Evolutionary conservation across 2,329 filamentous ascomycete genomes (phyloP).

Genomic region (Aspergillus caelatus): DNA sequence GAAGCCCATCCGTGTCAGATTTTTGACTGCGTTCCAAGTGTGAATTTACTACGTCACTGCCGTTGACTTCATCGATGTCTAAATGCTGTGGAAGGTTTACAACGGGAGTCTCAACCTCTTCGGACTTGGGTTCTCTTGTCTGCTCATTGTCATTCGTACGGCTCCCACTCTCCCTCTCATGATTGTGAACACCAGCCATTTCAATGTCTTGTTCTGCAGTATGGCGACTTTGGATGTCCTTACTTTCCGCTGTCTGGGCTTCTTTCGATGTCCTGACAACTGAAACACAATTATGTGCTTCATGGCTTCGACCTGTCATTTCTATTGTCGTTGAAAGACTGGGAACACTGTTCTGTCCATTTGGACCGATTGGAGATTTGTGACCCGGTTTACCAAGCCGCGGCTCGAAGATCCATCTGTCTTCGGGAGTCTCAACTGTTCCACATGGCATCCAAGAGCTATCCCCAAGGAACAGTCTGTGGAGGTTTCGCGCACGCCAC

Average conservation of each 20-base stretch:
- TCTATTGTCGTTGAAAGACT: slow-evolving; percentile 14
- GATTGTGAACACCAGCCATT: slow-evolving; percentile 33
- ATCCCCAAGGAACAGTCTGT: slow-evolving; percentile 63
- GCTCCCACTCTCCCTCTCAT: slow-evolving; percentile 13
- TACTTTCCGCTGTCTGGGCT: slow-evolving; percentile 15
- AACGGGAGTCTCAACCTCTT: slow-evolving; percentile 38
- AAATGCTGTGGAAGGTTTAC: slow-evolving; percentile 37
- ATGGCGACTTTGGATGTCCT: slow-evolving; percentile 9
- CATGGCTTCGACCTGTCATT: slow-evolving; percentile 14
- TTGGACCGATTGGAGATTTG: slow-evolving; percentile 19
- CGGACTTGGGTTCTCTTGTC: slow-evolving; percentile 34
- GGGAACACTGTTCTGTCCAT: slow-evolving; percentile 19
- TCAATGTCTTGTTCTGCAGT: slow-evolving; percentile 32
- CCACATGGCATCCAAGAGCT: slow-evolving; percentile 61
- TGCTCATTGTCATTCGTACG: slow-evolving; percentile 16
- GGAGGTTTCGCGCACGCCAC: slow-evolving; percentile 60
- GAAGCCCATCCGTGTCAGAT: slow-evolving; percentile 13
- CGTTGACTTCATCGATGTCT: slow-evolving; percentile 23
- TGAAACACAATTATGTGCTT: slow-evolving; percentile 13
- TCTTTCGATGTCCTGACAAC: slow-evolving; percentile 13
- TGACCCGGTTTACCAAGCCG: slow-evolving; percentile 22
- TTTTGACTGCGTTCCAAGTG: slow-evolving; percentile 8
- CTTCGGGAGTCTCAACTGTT: slow-evolving; percentile 53
- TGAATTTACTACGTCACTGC: slow-evolving; percentile 11
- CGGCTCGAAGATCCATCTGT: slow-evolving; percentile 52